Base-by-base conservation (phyloP, 169 alveolate species). In the Neospora caninum region DNA sequence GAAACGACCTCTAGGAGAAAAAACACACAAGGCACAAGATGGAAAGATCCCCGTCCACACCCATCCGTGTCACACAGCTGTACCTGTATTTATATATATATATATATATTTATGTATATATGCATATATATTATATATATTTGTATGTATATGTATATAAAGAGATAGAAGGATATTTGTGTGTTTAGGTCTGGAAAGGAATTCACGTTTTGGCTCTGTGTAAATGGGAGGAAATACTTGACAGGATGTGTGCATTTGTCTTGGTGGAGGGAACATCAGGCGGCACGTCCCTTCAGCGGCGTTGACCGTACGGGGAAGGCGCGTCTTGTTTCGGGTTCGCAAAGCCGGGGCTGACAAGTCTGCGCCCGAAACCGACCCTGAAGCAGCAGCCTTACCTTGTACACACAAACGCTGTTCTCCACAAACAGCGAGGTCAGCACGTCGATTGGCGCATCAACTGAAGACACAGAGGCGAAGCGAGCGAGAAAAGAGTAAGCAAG, bases 361-460 rank as follows among this genome's bases (percentile, higher is more conserved):
- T n/a, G n/a, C n/a, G n/a, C n/a, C n/a, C n/a, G n/a, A n/a, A n/a
- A n/a, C n/a, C n/a, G n/a, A n/a, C n/a, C n/a, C n/a, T 18, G 64
- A 53, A 53, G 64, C 64, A 53, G 64, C 64, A 18, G 73, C 4
- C 89, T 41, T 70, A 93, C 95, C 93, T 93, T 93, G 73, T 93
- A 93, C 13, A 93, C 70, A 45, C 95, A 93, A 54, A 93, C 95
- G 64, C 82, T 93, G 73, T 93, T 93, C 69, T 88, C 93, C 4
- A 93, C 69, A 53, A 93, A 93, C 34, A 93, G 89, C 43, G 93
- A 36, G 22, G 82, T 38, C 38, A 93, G 91, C 43, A 93, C 45
- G 41, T 93, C 95, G 16, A 87, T 69, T 18, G 95, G 95, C 38
- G 91, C 93, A 31, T 93, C 95, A 34, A 88, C 95, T 93, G 83